These are phyloP conservation scores for Macrolepiota albuminosa DNA, from an alignment of 768 basidiomycete genomes.

Conservation along the genomic window DNA sequence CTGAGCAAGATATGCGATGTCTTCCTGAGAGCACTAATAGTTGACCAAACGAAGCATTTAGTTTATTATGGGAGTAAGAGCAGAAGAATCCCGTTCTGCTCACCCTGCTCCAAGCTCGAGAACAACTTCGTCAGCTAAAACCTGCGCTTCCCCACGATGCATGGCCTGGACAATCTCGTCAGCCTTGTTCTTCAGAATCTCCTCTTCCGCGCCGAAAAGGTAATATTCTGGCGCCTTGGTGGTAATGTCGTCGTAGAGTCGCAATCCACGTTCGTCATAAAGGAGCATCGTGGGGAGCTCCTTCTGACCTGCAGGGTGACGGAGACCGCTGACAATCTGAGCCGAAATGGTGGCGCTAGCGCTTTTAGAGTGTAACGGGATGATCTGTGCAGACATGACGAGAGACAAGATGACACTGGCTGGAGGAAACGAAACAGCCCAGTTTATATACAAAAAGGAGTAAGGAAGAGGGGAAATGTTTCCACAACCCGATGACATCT, in stretches of 20 bases:
- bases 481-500: slow-evolving; percentile 11
- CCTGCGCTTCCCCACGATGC: slow-evolving; percentile 40
- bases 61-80: neutral
- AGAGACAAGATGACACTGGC: neutral
- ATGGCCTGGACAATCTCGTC: slow-evolving; percentile 72
- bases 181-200: slow-evolving; percentile 69
- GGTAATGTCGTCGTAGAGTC: slow-evolving; percentile 84
- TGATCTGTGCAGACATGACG: slow-evolving; percentile 42
- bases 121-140: slow-evolving; percentile 49
- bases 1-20: slow-evolving; percentile 80
- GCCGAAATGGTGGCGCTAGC: slow-evolving; percentile 34
- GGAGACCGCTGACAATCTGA: slow-evolving; percentile 52
- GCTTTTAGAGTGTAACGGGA: slow-evolving; percentile 39
- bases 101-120: slow-evolving; percentile 95
- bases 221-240: slow-evolving; percentile 82
- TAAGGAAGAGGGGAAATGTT: neutral
- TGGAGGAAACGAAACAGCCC: neutral
- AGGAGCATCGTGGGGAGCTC: slow-evolving; percentile 77
- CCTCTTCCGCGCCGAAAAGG: slow-evolving; percentile 83
- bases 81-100: slow-evolving; percentile 22
- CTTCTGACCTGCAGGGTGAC: slow-evolving; percentile 49
- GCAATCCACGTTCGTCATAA: slow-evolving; percentile 83
- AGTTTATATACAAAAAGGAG: slow-evolving; percentile 6
- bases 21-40: slow-evolving; percentile 73
- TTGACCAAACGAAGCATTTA: neutral